Percentiles rank a stretch among this genome's conserved stretches.
phyloP scores from a whole-genome alignment of 768 basidiomycete species.

The Crucibulum laeve region DNA sequence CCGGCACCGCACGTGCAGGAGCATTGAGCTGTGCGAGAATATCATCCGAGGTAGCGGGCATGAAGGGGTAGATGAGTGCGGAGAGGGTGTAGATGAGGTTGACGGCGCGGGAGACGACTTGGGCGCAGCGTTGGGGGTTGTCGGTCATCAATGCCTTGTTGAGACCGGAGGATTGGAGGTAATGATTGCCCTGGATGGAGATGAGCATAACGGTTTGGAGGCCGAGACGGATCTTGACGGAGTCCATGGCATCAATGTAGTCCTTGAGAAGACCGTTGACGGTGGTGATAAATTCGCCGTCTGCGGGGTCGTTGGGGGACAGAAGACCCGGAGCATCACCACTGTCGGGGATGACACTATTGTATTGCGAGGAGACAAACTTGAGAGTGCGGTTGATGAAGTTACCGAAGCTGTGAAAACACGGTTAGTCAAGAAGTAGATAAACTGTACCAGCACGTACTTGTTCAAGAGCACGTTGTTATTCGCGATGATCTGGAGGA shows the following conservation, averaged over 20 bases:
- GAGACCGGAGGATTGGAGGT: conserved; percentile 89
- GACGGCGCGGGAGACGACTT: conserved; percentile 84
- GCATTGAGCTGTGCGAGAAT: conserved; percentile 89
- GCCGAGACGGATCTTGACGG: conserved; percentile 83
- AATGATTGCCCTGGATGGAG: conserved; percentile 86
- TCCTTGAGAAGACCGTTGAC: conserved; percentile 76
- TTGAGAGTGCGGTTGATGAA: conserved; percentile 95
- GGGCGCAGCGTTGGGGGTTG: conserved; percentile 81
- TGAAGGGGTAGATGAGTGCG: conserved; percentile 88
- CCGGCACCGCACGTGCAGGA: conserved; percentile 76
- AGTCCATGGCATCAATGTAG: conserved; percentile 87
- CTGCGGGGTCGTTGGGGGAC: conserved; percentile 59
- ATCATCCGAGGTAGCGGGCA: conserved; percentile 83
- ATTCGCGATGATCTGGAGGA: conserved; percentile 90
- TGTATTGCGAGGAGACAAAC: conserved; percentile 85
- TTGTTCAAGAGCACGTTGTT: conserved; percentile 95
- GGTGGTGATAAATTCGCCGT: conserved; percentile 73
- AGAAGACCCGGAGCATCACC: conserved; percentile 66
- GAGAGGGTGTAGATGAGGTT: conserved; percentile 93
- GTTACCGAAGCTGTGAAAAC: conserved; percentile 76
- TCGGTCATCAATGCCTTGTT: conserved; percentile 84
- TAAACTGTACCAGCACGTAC: conserved; percentile 31
- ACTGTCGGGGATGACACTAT: conserved; percentile 75
- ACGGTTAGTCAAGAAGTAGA: conserved; percentile 2
- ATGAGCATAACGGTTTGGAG: conserved; percentile 87